Evolutionary conservation across 176 grass and related monocot species (phyloP), one percentile per base, ranked within the genome.

Genomic region (Triticum dicoccoides): DNA sequence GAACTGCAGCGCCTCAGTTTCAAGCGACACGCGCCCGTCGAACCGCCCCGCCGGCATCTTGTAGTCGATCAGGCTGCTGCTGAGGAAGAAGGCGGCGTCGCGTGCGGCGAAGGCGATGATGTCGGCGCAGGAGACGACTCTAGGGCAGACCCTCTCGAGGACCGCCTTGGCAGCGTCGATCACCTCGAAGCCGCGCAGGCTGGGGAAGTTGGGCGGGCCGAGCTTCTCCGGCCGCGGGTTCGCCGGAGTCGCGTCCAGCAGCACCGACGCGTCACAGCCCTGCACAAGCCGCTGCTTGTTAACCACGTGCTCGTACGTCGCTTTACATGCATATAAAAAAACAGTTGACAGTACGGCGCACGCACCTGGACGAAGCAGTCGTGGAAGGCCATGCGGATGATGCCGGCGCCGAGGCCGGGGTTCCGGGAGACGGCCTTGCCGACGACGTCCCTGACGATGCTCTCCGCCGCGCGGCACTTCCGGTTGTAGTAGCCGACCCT

Each of bases 351-450:
- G 73, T 27, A 24, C 47, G 47, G 15, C 5, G 15, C 5, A 54
- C 51, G 34, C 61, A 88, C 93, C 88, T 61, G 72, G 59, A 96
- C 91, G 79, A 96, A 96, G 78, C 94, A 96, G 83, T 96, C 94
- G 47, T 96, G 91, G 85, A 96, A 96, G 44, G 68, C 54, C 91
- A 96, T 85, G 44, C 94, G 82, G 78, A 96, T 80, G 76, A 93
- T 49, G 13, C 89, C 89, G 24, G 94, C 94, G 61, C 86, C 94
- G 23, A 87, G 3, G 73, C 94, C 94, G 13, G 75, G 83, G 38
- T 84, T 49, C 13, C 5, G 1, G 0, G 1, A 1, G 30, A 85
- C 8, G 45, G 89, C 77, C 7, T 45, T 80, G 3, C 21, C 10
- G 8, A 96, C 81, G 59, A 81, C 80, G 0, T n/a, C 2, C 39